A percentile compares a stretch with the other conserved stretches of the same genome.
phyloP scores from a whole-genome alignment of 2,329 filamentous ascomycete genomes.

The Verticillium klebahnii region DNA sequence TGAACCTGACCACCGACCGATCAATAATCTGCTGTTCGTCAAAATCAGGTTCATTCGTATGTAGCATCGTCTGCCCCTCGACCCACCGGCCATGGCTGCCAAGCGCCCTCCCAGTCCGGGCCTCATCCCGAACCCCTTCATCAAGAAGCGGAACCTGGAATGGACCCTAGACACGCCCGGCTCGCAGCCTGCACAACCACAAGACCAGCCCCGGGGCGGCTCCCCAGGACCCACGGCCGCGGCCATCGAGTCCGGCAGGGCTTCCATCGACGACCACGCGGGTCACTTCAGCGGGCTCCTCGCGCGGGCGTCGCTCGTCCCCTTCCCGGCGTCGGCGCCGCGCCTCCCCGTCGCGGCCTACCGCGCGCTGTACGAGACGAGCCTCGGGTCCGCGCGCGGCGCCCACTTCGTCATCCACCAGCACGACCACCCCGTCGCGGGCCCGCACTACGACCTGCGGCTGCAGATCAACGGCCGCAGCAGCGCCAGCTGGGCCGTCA shows the following conservation, averaged over 20 bases:
- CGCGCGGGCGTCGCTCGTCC: conserved; percentile 16
- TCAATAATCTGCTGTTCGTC: too few species aligned
- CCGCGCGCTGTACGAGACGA: conserved; percentile 29
- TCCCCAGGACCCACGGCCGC: conserved; percentile 20
- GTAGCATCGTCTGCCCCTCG: too few species aligned
- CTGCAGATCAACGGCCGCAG: conserved; percentile 65
- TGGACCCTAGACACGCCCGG: conserved; percentile 30
- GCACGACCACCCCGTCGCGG: conserved; percentile 67
- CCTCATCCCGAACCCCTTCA: conserved; percentile 39
- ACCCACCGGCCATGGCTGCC: conserved; percentile 14
- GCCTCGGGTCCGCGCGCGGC: conserved; percentile 24
- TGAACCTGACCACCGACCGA: too few species aligned
- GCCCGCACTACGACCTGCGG: conserved; percentile 64
- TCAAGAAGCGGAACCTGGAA: conserved; percentile 40
- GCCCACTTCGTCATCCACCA: conserved; percentile 67
- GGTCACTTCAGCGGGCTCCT: conserved; percentile 31
- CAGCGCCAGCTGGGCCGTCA: conserved; percentile 60
- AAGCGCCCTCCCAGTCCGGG: conserved; percentile 26
- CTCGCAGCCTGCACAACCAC: background rate
- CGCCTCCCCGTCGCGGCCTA: conserved; percentile 29
- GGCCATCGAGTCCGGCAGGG: conserved; percentile 34
- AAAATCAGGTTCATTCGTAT: too few species aligned
- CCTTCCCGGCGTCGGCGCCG: conserved; percentile 17
- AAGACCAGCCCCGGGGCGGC: conserved; percentile 4
- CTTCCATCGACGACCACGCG: conserved; percentile 32